phyloP scores from a whole-genome alignment of 2,329 filamentous ascomycete genomes.

The Talaromyces sp. region DNA sequence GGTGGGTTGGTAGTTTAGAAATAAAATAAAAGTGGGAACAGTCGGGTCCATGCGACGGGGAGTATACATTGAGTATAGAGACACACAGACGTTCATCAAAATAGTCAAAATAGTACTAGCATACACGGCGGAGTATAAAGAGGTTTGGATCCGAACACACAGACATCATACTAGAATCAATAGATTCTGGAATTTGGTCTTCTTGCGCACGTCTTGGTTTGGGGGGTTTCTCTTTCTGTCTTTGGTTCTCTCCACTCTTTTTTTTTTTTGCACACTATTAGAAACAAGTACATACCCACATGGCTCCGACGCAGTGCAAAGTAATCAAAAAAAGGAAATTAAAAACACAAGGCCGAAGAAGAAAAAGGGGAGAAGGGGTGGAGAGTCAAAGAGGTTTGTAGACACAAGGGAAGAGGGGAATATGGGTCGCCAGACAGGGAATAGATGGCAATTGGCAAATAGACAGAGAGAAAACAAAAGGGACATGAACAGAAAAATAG shows the following conservation, averaged over 20 bases:
- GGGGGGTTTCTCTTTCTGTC: background rate
- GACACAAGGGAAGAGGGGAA: background rate
- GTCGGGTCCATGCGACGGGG: background rate
- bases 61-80: background rate
- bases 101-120: background rate
- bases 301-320: slow-evolving; percentile 6
- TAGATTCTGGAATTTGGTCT: background rate
- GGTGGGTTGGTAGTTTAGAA: background rate
- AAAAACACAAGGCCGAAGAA: background rate
- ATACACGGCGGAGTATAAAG: background rate
- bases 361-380: background rate
- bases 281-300: slow-evolving; percentile 10
- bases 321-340: background rate
- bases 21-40: background rate
- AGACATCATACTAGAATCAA: background rate
- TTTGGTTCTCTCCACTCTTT: slow-evolving; percentile 1
- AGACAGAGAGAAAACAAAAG: background rate
- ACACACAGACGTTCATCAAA: background rate
- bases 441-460: background rate
- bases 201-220: background rate
- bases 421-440: background rate
- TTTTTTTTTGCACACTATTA: slow-evolving; percentile 7
- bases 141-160: background rate
- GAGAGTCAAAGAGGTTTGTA: background rate
- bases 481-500: background rate